Percentiles rank a stretch among this genome's conserved stretches.
Conservation (phyloP, 768 basidiomycete genomes). For the Neoboletus brunneissimus region DNA sequence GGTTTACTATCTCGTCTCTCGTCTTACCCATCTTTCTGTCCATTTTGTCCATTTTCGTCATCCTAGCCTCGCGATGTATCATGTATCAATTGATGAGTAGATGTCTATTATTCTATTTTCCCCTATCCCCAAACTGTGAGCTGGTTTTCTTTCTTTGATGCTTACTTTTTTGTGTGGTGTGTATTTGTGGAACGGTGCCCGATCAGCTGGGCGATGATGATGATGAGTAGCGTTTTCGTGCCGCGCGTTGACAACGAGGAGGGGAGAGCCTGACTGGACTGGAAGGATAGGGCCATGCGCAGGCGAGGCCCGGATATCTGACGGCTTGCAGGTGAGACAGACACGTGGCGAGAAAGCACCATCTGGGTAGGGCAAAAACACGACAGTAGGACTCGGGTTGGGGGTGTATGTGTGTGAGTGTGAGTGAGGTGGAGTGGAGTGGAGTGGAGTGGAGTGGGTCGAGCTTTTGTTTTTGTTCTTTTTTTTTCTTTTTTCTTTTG, state of each 20-base stretch:
- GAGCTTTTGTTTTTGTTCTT: background rate
- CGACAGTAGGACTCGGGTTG: slow-evolving; percentile 4
- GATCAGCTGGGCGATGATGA: background rate
- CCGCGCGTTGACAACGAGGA: background rate
- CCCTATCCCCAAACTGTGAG: slow-evolving; percentile 2
- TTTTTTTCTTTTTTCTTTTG: slow-evolving; percentile 4
- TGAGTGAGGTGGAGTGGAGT: background rate
- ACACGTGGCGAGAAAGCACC: background rate
- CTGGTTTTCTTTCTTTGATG: background rate
- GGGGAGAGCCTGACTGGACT: background rate
- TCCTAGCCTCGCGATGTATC: slow-evolving; percentile 5
- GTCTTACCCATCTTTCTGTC: background rate
- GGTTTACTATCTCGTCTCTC: background rate
- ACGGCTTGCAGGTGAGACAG: background rate
- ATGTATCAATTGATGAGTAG: slow-evolving; percentile 6
- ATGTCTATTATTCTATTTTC: slow-evolving; percentile 21
- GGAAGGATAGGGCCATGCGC: background rate
- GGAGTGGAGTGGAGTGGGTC: background rate
- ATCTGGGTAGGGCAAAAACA: background rate
- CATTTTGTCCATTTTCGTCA: background rate
- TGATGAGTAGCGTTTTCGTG: background rate
- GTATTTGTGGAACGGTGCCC: background rate
- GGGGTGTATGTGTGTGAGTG: slow-evolving; percentile 7
- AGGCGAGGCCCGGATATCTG: background rate
- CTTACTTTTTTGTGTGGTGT: background rate